Base-by-base conservation (phyloP, 768 basidiomycete genomes). In the Infundibulicybe gibba region DNA sequence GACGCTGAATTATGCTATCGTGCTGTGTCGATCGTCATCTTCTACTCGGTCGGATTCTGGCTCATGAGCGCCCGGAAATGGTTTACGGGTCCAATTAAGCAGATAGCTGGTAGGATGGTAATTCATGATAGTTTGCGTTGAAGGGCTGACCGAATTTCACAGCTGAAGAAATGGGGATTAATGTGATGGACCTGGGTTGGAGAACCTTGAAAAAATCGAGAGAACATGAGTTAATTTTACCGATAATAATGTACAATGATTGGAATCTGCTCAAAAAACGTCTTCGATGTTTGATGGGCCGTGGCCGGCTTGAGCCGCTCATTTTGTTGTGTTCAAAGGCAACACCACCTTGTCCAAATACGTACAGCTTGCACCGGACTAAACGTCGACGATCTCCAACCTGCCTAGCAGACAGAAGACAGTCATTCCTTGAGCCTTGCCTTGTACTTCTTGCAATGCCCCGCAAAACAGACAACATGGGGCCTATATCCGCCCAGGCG, bases 1-100 rank as follows among this genome's bases (percentile, higher is more conserved):
- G 57, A 87, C 87, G 2, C 67, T 90, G 50, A 90, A 88, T 60
- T 91, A 89, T 57, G 64, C 87, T 0, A 74, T 83, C 35, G 87
- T 89, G 88, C 87, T 3, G 84, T 89, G 17, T 86, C 82, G 0
- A 85, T 88, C 52, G 83, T 91, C 13, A 57, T 85, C 3, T 47
- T 64, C 2, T 87, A 87, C 61, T 75, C 79, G 46, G 57, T 84
- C n/a, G 77, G 77, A 0, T 82, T 83, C 56, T 90, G 87, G 87
- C 39, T 84, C 3, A 14, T 86, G 45, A 84, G 80, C 56, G 87
- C 87, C 9, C 68, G 85, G 43, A 82, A 76, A 55, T 87, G 83
- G 83, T 90, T 87, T 59, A 72, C 65, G 1, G 87, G 87, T 0
- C 87, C 87, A 5, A 63, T 86, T 13, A 78, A 75, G 61, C 84